phyloP scores from a whole-genome alignment of 345 rosid species.

The Populus tremula region DNA sequence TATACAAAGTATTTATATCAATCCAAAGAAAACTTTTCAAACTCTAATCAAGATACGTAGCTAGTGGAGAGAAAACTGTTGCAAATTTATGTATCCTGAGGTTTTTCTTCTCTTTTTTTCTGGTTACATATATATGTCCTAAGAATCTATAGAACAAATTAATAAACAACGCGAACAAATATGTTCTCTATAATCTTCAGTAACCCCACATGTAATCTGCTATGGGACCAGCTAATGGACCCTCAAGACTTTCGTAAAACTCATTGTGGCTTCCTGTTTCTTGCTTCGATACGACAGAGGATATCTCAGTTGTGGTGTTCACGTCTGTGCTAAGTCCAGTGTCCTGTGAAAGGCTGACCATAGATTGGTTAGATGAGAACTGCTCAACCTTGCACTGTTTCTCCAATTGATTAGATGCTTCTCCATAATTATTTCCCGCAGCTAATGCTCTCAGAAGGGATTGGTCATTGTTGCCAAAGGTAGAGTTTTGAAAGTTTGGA shows the following conservation, averaged over 20 bases:
- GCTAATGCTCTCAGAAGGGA: slow-evolving; percentile 24
- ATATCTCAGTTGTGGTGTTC: slow-evolving; percentile 48
- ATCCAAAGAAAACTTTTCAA: slow-evolving; percentile 16
- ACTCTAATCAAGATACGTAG: slow-evolving; percentile 10
- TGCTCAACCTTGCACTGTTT: slow-evolving; percentile 50
- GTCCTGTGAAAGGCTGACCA: slow-evolving; percentile 57
- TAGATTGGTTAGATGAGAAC: slow-evolving; percentile 51
- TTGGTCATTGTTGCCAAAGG: slow-evolving; percentile 14
- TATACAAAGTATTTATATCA: slow-evolving; percentile 32
- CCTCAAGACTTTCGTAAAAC: slow-evolving; percentile 29
- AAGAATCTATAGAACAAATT: slow-evolving; percentile 10
- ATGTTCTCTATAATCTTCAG: slow-evolving; percentile 5
- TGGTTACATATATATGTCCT: not conserved
- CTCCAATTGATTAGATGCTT: not conserved
- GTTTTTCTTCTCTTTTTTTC: not conserved
- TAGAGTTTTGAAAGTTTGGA: slow-evolving; percentile 4
- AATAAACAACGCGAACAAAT: not conserved
- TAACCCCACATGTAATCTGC: slow-evolving; percentile 42
- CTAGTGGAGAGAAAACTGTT: slow-evolving; percentile 13
- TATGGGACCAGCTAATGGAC: slow-evolving; percentile 19
- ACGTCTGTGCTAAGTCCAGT: slow-evolving; percentile 64
- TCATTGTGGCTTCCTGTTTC: slow-evolving; percentile 25
- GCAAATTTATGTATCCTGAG: not conserved
- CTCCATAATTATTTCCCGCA: not conserved
- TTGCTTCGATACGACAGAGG: slow-evolving; percentile 44